Evolutionary conservation across 2,329 filamentous ascomycete genomes (phyloP).

Genomic region (Pseudopyrenochaeta lycopersici): DNA sequence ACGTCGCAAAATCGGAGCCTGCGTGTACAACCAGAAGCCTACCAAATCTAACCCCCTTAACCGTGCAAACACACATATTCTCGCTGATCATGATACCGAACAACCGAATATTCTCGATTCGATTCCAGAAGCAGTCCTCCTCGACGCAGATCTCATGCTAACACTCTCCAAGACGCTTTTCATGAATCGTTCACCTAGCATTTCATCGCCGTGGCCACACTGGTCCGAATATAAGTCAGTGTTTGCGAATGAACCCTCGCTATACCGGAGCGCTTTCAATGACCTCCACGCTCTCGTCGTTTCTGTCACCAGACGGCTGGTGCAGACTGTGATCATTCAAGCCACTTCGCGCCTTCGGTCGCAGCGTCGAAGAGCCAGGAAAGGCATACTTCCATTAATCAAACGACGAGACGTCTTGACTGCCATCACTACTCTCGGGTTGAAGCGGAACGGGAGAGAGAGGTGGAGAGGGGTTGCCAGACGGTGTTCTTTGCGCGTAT

Average conservation of each 20-base stretch:
- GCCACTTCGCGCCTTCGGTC: conserved; percentile 73
- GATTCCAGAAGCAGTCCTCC: conserved; percentile 45
- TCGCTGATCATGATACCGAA: conserved; percentile 4
- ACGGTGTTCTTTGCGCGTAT: conserved; percentile 62
- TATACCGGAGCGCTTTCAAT: conserved; percentile 77
- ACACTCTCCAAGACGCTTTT: conserved; percentile 43
- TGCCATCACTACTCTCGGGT: conserved; percentile 63
- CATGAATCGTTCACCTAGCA: conserved; percentile 44
- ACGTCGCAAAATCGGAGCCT: conserved; percentile 8
- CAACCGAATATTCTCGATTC: conserved; percentile 30
- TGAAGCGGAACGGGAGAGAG: conserved; percentile 56
- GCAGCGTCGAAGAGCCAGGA: conserved; percentile 40
- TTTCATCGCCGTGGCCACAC: conserved; percentile 39
- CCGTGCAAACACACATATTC: conserved; percentile 1
- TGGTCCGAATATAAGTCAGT: conserved; percentile 43
- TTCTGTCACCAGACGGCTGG: conserved; percentile 73
- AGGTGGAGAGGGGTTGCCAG: conserved; percentile 64
- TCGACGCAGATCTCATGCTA: conserved; percentile 40
- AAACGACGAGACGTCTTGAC: conserved; percentile 61
- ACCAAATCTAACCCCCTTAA: background rate
- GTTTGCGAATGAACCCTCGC: conserved; percentile 63
- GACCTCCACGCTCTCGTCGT: conserved; percentile 76
- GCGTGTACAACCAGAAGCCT: conserved; percentile 11
- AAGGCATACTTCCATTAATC: conserved; percentile 47
- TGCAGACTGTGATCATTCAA: conserved; percentile 75